These are phyloP conservation scores for Excoecaria agallocha DNA, from an alignment of 345 rosid species.

Conservation along the genomic window DNA sequence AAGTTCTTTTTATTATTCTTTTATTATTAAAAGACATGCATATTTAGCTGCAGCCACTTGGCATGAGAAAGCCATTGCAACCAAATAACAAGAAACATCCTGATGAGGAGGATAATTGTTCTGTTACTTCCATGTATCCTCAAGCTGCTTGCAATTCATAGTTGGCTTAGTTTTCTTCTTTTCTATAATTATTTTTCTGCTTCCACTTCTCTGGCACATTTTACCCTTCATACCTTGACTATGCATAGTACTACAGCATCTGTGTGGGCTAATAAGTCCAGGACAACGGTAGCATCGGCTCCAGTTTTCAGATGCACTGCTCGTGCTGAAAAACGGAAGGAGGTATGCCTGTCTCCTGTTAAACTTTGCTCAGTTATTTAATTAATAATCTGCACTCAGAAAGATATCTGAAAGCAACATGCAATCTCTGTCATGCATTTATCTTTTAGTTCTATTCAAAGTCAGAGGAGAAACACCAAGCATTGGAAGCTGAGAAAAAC, in stretches of 20 bases:
- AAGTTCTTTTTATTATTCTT: not conserved
- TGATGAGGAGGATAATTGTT: conserved; percentile 42
- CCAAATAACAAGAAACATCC: conserved; percentile 56
- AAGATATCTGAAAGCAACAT: not conserved
- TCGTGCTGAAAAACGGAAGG: conserved; percentile 91
- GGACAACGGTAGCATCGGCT: conserved; percentile 60
- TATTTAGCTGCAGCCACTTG: conserved; percentile 33
- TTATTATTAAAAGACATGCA: not conserved
- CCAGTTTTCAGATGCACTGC: conserved; percentile 71
- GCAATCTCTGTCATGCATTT: conserved; percentile 7
- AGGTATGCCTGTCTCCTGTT: conserved; percentile 44
- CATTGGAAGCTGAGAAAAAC: conserved; percentile 72
- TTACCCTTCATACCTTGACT: conserved; percentile 48
- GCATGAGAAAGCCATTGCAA: conserved; percentile 56
- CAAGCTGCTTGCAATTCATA: conserved; percentile 2
- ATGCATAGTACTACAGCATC: conserved; percentile 60
- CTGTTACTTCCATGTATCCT: conserved; percentile 33
- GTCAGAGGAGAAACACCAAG: conserved; percentile 80
- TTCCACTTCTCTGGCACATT: not conserved
- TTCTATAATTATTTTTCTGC: not conserved
- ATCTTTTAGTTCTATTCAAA: conserved; percentile 66
- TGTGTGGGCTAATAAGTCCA: conserved; percentile 45
- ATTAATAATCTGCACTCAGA: not conserved
- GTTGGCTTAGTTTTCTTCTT: not conserved
- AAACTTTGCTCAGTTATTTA: not conserved